Evolutionary conservation across 257 asterid species (phyloP).

Genomic region (Eucommia ulmoides): DNA sequence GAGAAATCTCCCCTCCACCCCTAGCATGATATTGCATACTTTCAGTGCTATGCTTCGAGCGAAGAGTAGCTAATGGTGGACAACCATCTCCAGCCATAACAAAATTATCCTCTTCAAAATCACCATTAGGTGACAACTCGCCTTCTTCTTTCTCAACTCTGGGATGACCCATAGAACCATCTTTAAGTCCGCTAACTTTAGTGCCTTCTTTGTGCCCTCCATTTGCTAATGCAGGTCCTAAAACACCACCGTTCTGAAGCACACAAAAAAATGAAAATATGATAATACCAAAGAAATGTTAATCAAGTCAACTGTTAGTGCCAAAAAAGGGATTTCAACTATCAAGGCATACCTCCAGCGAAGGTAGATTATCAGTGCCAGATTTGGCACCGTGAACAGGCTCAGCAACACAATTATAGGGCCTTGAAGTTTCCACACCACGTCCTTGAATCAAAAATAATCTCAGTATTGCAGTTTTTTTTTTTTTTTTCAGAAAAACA

Average conservation of each 20-base stretch:
- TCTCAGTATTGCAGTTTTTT: neutral
- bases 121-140: constrained; percentile 72
- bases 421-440: constrained; percentile 27
- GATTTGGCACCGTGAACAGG: constrained; percentile 34
- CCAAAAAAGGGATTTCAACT: neutral
- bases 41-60: constrained; percentile 24
- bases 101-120: constrained; percentile 73
- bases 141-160: constrained; percentile 94
- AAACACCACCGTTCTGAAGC: constrained; percentile 39
- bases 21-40: constrained; percentile 37
- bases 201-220: constrained; percentile 46
- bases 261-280: constrained; percentile 6
- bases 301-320: constrained; percentile 1
- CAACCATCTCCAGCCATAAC: constrained; percentile 34
- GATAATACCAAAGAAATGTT: neutral
- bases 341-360: constrained; percentile 46
- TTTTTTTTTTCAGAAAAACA: constrained; percentile 12
- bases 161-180: constrained; percentile 39
- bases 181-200: constrained; percentile 29
- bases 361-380: constrained; percentile 27
- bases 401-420: constrained; percentile 32
- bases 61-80: constrained; percentile 30
- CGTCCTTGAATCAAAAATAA: constrained; percentile 35
- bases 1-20: constrained; percentile 34
- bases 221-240: constrained; percentile 24